Evolutionary conservation across 2,329 filamentous ascomycete genomes (phyloP).

Genomic region (Fusarium siculi): DNA sequence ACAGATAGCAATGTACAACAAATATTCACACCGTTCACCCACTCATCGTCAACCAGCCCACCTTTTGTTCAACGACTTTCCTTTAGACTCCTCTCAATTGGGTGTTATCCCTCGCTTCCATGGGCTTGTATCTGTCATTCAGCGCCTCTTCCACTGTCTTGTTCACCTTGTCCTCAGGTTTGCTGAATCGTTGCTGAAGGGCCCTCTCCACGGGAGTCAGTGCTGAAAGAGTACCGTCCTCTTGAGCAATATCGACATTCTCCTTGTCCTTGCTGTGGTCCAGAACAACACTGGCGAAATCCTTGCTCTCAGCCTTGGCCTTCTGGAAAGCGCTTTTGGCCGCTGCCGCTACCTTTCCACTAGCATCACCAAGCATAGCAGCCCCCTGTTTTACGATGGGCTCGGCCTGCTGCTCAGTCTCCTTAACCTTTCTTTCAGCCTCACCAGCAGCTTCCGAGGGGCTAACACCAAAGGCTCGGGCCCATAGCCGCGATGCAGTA

Average conservation of each 20-base stretch:
- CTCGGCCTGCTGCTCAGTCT: slow-evolving; percentile 48
- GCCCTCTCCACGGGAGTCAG: slow-evolving; percentile 59
- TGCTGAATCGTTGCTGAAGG: slow-evolving; percentile 63
- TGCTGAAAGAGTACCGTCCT: slow-evolving; percentile 47
- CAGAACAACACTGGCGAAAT: slow-evolving; percentile 31
- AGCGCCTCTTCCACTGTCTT: slow-evolving; percentile 65
- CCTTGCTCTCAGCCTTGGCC: slow-evolving; percentile 45
- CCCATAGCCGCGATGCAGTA: slow-evolving; percentile 58
- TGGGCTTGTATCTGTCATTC: slow-evolving; percentile 64
- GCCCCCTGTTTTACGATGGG: slow-evolving; percentile 50
- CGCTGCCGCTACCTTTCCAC: slow-evolving; percentile 46
- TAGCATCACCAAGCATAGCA: slow-evolving; percentile 35
- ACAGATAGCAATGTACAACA: slow-evolving; percentile 45
- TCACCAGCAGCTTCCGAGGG: slow-evolving; percentile 44
- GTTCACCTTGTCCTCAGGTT: slow-evolving; percentile 51
- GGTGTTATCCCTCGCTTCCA: slow-evolving; percentile 58
- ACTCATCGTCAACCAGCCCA: slow-evolving; percentile 16
- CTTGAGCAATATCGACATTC: slow-evolving; percentile 49
- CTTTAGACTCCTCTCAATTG: slow-evolving; percentile 54
- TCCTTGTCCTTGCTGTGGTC: slow-evolving; percentile 50
- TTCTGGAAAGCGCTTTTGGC: slow-evolving; percentile 51
- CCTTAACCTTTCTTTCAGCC: slow-evolving; percentile 45
- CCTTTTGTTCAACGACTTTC: slow-evolving; percentile 27
- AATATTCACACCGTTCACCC: slow-evolving; percentile 31
- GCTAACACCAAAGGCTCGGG: slow-evolving; percentile 51